Percentiles rank a stretch among this genome's conserved stretches.
Conservation (phyloP, 139 green algal genomes). For the Picochlorum sp. region DNA sequence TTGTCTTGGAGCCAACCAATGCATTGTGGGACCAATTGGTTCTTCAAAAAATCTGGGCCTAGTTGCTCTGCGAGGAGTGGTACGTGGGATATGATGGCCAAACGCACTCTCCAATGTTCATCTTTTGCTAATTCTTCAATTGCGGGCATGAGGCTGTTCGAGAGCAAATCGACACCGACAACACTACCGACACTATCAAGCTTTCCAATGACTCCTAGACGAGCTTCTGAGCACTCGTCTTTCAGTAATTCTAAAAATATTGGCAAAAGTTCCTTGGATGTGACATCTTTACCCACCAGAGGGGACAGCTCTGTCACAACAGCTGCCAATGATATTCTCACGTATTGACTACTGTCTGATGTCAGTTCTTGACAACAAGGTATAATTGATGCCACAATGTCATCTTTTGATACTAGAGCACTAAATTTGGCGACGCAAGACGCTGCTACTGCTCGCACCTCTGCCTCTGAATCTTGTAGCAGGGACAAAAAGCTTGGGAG, state of each 20-base stretch:
- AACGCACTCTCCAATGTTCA: constrained; percentile 94
- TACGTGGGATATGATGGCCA: constrained; percentile 98
- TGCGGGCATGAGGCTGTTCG: constrained; percentile 85
- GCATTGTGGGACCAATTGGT: constrained; percentile 90
- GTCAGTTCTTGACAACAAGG: constrained; percentile 78
- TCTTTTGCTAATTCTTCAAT: constrained; percentile 96
- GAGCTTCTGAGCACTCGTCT: constrained; percentile 91
- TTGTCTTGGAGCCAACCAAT: constrained; percentile 81
- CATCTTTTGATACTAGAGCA: constrained; percentile 38
- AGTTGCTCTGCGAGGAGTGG: constrained; percentile 88
- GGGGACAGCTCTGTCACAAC: constrained; percentile 95
- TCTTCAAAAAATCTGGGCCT: constrained; percentile 48
- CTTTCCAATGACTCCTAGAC: constrained; percentile 97
- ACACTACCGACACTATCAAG: constrained; percentile 89
- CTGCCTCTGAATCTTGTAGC: constrained; percentile 57
- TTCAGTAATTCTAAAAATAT: constrained; percentile 90
- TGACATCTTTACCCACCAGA: constrained; percentile 69
- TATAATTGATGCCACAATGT: constrained; percentile 23
- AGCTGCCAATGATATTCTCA: constrained; percentile 81
- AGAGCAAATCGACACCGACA: constrained; percentile 89
- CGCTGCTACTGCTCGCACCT: constrained; percentile 68
- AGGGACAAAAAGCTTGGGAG: constrained; percentile 78
- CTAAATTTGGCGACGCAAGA: constrained; percentile 21
- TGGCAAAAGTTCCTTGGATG: constrained; percentile 89
- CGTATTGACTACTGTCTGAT: constrained; percentile 79